phyloP scores from a whole-genome alignment of 257 asterid species.

The Scutellaria minor region DNA sequence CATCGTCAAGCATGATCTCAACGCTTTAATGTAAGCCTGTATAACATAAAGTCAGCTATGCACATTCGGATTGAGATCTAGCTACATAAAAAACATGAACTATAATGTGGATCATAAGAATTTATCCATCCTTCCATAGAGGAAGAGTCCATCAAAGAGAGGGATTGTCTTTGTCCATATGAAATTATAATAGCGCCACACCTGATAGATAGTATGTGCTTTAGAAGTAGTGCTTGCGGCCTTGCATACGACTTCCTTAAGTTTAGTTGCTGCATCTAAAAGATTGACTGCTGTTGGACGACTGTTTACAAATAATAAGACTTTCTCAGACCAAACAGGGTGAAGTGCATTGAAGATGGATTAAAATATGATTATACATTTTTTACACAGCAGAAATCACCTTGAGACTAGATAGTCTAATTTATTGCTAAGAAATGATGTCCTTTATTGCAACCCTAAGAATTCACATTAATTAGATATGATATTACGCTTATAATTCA shows the following conservation, averaged over 20 bases:
- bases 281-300: constrained; percentile 99
- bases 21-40: constrained; percentile 86
- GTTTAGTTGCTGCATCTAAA: constrained; percentile 83
- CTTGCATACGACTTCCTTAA: constrained; percentile 58
- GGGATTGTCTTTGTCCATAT: not conserved
- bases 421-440: constrained; percentile 56
- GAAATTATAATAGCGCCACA: constrained; percentile 34
- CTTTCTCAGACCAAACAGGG: constrained; percentile 25
- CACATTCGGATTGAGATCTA: constrained; percentile 5
- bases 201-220: constrained; percentile 65
- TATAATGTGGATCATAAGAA: no score
- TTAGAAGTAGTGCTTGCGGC: constrained; percentile 64
- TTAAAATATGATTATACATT: not conserved
- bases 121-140: not conserved
- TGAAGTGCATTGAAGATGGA: constrained; percentile 6
- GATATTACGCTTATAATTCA: constrained; percentile 17
- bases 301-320: constrained; percentile 45
- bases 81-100: constrained; percentile 16
- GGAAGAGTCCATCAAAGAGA: not conserved
- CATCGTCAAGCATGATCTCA: constrained; percentile 87
- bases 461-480: constrained; percentile 21
- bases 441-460: constrained; percentile 85
- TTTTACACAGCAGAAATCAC: constrained; percentile 42
- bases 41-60: constrained; percentile 15
- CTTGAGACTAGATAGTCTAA: constrained; percentile 91